Base-by-base conservation (phyloP, 306 rosid genomes). In the Casuarina cunninghamiana region DNA sequence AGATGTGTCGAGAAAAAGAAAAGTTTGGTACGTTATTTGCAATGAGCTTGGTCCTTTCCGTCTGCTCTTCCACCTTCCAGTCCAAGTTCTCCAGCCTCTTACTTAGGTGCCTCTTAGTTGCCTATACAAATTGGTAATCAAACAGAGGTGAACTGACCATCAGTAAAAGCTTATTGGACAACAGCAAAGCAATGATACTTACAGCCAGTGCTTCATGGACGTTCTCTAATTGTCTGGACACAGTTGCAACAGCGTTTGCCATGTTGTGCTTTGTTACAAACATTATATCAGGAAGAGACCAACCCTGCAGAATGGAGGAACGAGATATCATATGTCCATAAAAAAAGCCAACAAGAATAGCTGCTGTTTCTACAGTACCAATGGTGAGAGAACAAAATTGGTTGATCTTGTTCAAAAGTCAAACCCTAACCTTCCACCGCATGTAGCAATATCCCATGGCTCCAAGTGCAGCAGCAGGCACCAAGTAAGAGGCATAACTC, bases 371-470 rank as follows among this genome's bases (percentile, higher is more conserved):
- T 81, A 55, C 55, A 53, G 45, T 61, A 74, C 70, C 48, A 21
- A 53, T 70, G 54, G 38, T 12, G 58, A 7, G 32, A 80, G 32
- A 9, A 61, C 32, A 75, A 74, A 48, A 75, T 76, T 2, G 11
- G 13, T 43, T 10, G 48, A 39, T 53, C 9, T 71, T 53, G 39
- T 9, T 39, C 71, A 32, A 50, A 19, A 37, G 7, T 44, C 58
- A 26, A 71, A 45, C 44, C 69, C 68, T 79, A 77, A 89, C 98
- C 98, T 84, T 88, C 94, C 90, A 88, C 88, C 94, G 80, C 97
- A 89, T 88, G 87, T 87, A 91, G 77, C 91, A 89, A 83, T 93
- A 93, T 79, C 94, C 97, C 90, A 88, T 76, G 72, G 89, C 94
- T 83, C 91, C 98, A 55, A 93, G 66, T 55, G 91, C 94, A 79